A percentile compares a stretch with the other conserved stretches of the same genome.
phyloP scores from a whole-genome alignment of 306 rosid species.

The Dryas alaskensis region DNA sequence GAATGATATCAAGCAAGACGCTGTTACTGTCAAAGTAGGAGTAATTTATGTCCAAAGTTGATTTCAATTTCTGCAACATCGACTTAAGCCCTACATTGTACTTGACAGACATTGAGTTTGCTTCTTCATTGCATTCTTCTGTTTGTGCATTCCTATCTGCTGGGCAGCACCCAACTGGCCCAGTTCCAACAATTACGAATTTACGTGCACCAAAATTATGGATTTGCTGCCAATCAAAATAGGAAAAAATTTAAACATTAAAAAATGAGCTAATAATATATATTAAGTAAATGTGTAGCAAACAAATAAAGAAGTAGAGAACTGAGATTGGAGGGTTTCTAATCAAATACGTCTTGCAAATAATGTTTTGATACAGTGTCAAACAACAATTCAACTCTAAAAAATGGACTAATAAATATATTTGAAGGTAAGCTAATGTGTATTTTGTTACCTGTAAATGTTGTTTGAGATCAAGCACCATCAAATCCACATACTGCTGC shows the following conservation, averaged over 20 bases:
- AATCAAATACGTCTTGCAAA: too few species aligned
- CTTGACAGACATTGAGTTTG: conserved; percentile 34
- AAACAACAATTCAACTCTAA: too few species aligned
- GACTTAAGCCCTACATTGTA: conserved; percentile 49
- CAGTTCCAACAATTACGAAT: conserved; percentile 44
- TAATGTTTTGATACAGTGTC: too few species aligned
- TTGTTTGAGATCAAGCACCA: conserved; percentile 44
- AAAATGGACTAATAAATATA: too few species aligned
- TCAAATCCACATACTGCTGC: conserved; percentile 43
- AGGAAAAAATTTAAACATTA: background rate
- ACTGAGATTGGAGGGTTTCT: too few species aligned
- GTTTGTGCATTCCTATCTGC: conserved; percentile 29
- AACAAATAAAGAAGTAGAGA: too few species aligned
- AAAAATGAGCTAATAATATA: background rate
- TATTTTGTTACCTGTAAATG: conserved; percentile 50
- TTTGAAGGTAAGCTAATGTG: background rate
- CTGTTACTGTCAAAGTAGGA: conserved; percentile 48
- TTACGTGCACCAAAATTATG: conserved; percentile 53
- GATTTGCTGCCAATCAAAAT: conserved; percentile 37
- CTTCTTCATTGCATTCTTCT: conserved; percentile 44
- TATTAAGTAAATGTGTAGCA: too few species aligned
- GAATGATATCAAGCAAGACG: conserved; percentile 31
- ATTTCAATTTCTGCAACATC: conserved; percentile 44
- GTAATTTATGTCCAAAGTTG: conserved; percentile 36
- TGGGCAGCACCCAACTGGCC: conserved; percentile 70